Conservation (phyloP, 441 rosid genomes). For the Brassica hybrid region DNA sequence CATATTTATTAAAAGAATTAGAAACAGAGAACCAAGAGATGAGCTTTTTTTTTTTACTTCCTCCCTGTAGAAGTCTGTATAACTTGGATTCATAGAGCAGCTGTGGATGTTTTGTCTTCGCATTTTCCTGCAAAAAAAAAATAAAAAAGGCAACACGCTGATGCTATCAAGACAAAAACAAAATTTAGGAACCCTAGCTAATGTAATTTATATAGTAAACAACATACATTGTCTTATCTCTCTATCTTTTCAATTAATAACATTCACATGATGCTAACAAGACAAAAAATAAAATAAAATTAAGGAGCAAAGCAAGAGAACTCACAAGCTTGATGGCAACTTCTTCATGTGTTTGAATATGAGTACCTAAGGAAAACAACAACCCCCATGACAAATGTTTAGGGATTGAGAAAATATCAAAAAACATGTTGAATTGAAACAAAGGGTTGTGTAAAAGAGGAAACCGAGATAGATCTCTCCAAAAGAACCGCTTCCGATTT, state of each 20-base stretch:
- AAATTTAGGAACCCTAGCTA: neutral
- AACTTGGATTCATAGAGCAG: slow-evolving; percentile 89
- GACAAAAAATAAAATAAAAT: neutral
- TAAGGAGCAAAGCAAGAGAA: neutral
- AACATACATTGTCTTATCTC: slow-evolving; percentile 32
- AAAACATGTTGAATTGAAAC: neutral
- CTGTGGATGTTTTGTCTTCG: slow-evolving; percentile 97
- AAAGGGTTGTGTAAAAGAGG: neutral
- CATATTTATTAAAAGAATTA: no score
- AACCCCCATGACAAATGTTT: neutral
- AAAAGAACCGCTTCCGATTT: slow-evolving; percentile 98
- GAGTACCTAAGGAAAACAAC: slow-evolving; percentile 40
- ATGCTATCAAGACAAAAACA: neutral
- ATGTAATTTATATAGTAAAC: neutral
- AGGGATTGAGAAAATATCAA: neutral
- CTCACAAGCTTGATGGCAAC: slow-evolving; percentile 57
- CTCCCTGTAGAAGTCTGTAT: slow-evolving; percentile 83
- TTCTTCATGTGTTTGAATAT: slow-evolving; percentile 53
- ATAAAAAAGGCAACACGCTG: no score
- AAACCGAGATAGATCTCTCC: slow-evolving; percentile 98
- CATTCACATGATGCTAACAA: neutral
- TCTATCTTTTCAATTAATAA: no score
- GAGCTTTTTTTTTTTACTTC: no score
- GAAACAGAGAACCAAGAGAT: slow-evolving; percentile 4
- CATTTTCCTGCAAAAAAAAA: slow-evolving; percentile 52